Percentiles rank a stretch among this genome's conserved stretches.
Evolutionary conservation across 768 basidiomycete genomes (phyloP).

Genomic region (Grammothele lineata): DNA sequence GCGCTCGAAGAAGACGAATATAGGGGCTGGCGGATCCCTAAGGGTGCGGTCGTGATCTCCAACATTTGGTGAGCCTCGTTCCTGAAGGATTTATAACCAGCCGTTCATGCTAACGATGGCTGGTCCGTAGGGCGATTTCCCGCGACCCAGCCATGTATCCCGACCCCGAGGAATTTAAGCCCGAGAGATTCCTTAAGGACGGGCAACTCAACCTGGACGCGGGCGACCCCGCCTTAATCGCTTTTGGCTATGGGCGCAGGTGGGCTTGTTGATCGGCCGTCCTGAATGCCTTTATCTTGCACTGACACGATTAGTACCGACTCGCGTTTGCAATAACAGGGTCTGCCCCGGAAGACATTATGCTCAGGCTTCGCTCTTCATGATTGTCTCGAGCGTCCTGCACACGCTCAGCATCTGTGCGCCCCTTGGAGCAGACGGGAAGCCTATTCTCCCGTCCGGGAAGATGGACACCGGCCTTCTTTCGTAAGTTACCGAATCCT

Average conservation of each 20-base stretch:
- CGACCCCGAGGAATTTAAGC: conserved; percentile 21
- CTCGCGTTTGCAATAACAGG: too few species aligned
- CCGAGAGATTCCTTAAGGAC: conserved; percentile 18
- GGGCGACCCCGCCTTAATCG: conserved; percentile 17
- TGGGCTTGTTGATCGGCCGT: too few species aligned
- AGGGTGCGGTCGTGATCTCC: conserved; percentile 2
- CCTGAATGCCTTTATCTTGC: too few species aligned
- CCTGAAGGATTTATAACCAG: background rate
- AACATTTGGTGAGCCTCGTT: conserved; percentile 7
- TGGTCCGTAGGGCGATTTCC: conserved; percentile 11
- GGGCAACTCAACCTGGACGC: conserved; percentile 8
- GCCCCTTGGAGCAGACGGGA: background rate
- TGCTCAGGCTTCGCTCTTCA: conserved; percentile 5
- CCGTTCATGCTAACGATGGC: background rate
- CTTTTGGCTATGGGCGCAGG: conserved; percentile 24
- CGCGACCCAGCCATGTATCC: conserved; percentile 14
- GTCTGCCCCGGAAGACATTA: conserved; percentile 2
- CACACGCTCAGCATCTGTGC: conserved; percentile 4
- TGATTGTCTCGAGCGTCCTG: conserved; percentile 6
- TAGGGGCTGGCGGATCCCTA: conserved; percentile 9
- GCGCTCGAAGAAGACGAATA: conserved; percentile 12
- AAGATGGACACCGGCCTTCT: conserved; percentile 6
- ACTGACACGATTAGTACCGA: too few species aligned
- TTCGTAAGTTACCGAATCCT: too few species aligned
- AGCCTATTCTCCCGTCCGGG: background rate